Evolutionary conservation across 306 rosid genomes (phyloP).

Genomic region (Cicer bijugum): DNA sequence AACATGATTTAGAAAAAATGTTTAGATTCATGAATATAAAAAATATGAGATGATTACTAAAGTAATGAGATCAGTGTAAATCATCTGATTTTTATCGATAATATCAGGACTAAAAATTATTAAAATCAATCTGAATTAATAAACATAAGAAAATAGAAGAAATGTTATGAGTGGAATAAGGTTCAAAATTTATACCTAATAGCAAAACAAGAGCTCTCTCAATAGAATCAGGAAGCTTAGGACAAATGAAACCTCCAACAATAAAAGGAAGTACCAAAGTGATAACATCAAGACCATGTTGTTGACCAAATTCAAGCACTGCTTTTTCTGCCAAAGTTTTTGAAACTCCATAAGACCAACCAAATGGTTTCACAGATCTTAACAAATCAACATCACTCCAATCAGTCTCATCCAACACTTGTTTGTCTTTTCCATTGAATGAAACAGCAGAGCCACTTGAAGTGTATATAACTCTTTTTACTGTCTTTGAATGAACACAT

Average conservation of each 20-base stretch:
- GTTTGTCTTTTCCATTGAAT: background rate
- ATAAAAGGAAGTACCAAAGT: conserved; percentile 58
- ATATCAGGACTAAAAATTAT: background rate
- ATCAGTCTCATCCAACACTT: conserved; percentile 54
- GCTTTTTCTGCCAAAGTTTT: conserved; percentile 63
- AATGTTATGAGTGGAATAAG: background rate
- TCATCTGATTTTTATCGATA: background rate
- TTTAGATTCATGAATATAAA: no score
- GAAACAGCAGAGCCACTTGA: conserved; percentile 53
- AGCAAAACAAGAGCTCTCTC: conserved; percentile 45
- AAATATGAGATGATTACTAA: no score
- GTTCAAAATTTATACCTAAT: conserved; percentile 39
- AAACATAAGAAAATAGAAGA: background rate
- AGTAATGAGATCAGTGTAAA: background rate
- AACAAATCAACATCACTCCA: conserved; percentile 61
- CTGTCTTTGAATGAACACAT: conserved; percentile 51
- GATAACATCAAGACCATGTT: conserved; percentile 61
- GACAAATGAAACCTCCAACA: conserved; percentile 64
- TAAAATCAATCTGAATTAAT: background rate
- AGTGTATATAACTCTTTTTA: conserved; percentile 69
- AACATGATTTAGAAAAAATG: no score
- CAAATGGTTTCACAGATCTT: conserved; percentile 33
- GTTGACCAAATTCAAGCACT: conserved; percentile 46
- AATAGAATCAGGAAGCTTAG: conserved; percentile 58
- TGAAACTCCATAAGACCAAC: conserved; percentile 52